These are phyloP conservation scores for Helicocarpus griseus DNA, from an alignment of 2,329 filamentous ascomycete species.

Conservation along the genomic window DNA sequence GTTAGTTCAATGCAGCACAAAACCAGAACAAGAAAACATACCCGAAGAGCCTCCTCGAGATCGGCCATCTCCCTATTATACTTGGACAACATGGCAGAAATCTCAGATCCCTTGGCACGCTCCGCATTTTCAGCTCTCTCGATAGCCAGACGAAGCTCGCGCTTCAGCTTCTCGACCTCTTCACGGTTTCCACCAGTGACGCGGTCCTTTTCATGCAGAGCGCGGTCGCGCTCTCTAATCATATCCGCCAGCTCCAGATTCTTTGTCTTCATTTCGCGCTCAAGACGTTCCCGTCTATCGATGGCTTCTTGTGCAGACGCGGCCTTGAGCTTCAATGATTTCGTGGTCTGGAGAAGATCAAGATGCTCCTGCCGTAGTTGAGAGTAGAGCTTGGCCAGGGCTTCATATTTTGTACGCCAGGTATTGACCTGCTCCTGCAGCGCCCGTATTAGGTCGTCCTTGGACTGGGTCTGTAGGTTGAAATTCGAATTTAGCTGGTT, in stretches of 20 bases:
- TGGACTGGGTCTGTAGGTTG: slow-evolving; percentile 74
- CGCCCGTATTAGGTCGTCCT: slow-evolving; percentile 86
- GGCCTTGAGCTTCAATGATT: slow-evolving; percentile 89
- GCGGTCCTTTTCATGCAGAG: slow-evolving; percentile 85
- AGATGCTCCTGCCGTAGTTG: slow-evolving; percentile 92
- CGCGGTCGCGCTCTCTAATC: slow-evolving; percentile 92
- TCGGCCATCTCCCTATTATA: slow-evolving; percentile 97
- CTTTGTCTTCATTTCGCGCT: slow-evolving; percentile 98
- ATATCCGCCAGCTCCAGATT: slow-evolving; percentile 97
- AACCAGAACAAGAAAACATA: slow-evolving; percentile 17
- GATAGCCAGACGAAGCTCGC: slow-evolving; percentile 82
- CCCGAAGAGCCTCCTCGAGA: slow-evolving; percentile 75
- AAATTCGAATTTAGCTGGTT: slow-evolving; percentile 71
- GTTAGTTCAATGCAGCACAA: slow-evolving; percentile 9
- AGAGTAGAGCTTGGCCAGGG: slow-evolving; percentile 91
- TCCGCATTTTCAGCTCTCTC: slow-evolving; percentile 90
- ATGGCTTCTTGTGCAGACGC: slow-evolving; percentile 96
- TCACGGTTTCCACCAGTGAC: slow-evolving; percentile 79
- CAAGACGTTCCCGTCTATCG: slow-evolving; percentile 84
- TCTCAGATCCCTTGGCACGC: slow-evolving; percentile 84
- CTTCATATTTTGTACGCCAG: slow-evolving; percentile 95
- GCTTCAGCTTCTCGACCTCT: slow-evolving; percentile 86
- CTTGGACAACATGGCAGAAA: slow-evolving; percentile 87
- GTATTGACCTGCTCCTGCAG: slow-evolving; percentile 96
- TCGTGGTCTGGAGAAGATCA: slow-evolving; percentile 91